These are phyloP conservation scores for Aspergillus aculeatinus DNA, from an alignment of 2,329 filamentous ascomycete genomes.

Conservation along the genomic window DNA sequence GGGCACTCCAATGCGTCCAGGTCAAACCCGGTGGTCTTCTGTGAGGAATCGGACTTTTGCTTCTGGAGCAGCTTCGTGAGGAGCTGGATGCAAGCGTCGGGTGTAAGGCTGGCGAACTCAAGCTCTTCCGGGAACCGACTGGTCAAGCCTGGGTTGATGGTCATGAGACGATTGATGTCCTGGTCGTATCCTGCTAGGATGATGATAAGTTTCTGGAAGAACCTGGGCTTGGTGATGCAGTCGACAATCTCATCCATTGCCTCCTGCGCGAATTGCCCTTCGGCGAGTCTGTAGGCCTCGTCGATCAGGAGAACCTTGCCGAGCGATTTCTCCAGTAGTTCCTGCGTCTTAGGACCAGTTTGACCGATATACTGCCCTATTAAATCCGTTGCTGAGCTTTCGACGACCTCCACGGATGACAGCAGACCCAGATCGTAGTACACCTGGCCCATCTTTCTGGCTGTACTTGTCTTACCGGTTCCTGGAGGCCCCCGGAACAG, in stretches of 20 bases:
- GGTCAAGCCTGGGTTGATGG: constrained; percentile 61
- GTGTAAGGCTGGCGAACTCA: constrained; percentile 52
- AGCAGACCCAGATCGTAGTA: constrained; percentile 75
- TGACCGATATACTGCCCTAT: constrained; percentile 69
- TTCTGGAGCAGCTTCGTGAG: constrained; percentile 39
- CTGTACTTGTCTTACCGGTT: constrained; percentile 72
- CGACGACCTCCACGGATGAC: constrained; percentile 57
- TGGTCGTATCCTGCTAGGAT: constrained; percentile 68
- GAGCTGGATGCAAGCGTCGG: constrained; percentile 47
- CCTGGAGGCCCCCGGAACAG: constrained; percentile 66
- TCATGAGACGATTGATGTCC: constrained; percentile 65
- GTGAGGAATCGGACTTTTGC: constrained; percentile 21
- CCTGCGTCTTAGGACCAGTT: constrained; percentile 65
- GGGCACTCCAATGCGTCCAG: constrained; percentile 25
- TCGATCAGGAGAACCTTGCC: constrained; percentile 71
- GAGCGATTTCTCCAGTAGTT: constrained; percentile 60
- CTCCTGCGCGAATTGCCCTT: constrained; percentile 58
- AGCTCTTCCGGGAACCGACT: constrained; percentile 65
- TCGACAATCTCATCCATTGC: constrained; percentile 56
- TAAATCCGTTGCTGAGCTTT: constrained; percentile 67
- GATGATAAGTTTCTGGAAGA: constrained; percentile 60
- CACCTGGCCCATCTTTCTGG: constrained; percentile 71
- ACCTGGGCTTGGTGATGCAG: constrained; percentile 57
- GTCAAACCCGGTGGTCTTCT: constrained; percentile 19
- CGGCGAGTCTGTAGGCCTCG: constrained; percentile 66